Base-by-base conservation (phyloP, 805 yeast genomes). In the Cyberlindnera americana region DNA sequence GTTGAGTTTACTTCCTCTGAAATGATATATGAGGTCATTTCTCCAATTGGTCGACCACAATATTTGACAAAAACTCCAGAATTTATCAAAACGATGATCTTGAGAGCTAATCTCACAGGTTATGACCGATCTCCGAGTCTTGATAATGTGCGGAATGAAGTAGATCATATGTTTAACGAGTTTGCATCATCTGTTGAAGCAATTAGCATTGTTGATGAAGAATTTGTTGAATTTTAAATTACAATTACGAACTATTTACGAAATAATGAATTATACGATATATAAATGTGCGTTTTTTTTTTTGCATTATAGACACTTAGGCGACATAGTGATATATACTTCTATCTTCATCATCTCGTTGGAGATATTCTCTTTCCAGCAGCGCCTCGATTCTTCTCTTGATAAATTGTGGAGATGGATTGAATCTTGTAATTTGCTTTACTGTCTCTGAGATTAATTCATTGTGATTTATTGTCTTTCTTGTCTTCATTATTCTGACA, bases 401-500 rank as follows among this genome's bases (percentile, higher is more conserved):
- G 44, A 88, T 82, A 40, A 80, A 64, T 6, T 72, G 58, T 7
- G 83, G 79, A 42, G 77, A 75, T 2, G 96, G 89, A 36, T 73
- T 74, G 59, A 89, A 90, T 44, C 93, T 65, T 28, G 69, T 65
- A 34, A 88, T 65, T 46, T 77, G 83, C 35, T 72, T 71, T 17
- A 81, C 69, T 5, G 80, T 76, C 50, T 81, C 89, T 24, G 70
- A 73, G n/a, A 85, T 65, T 38, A 89, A 66, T 28, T 81, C 81
- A 49, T 77, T 78, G 56, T 84, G 91, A 19, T 60, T 66, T 39
- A 82, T 50, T 1, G 69, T 61, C 49, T 78, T 81, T 24, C 89
- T 66, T 1, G 86, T 72, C 62, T 89, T 89, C 91, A 89, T 81
- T n/a, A 82, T 77, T 37, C 96, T 70, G 5, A 89, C 95, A 40